Base-by-base conservation (phyloP, 192 early-diverging fungal species). In the Pilaira anomala region DNA sequence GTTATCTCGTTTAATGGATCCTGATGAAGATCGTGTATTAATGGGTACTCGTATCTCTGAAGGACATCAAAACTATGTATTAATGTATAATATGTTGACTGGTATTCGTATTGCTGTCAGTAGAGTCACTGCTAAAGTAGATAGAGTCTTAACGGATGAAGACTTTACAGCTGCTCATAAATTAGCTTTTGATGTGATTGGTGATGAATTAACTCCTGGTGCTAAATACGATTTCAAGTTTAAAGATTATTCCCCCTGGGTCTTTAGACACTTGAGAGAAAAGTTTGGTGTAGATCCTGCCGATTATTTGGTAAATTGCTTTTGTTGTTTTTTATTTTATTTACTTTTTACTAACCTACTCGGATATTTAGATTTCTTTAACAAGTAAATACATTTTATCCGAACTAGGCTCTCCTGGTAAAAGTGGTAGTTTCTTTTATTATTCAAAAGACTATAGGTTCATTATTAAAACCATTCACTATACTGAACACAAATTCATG, bases 61-160 rank as follows among this genome's bases (percentile, higher is more conserved):
- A 53, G 93, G 88, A 26, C 96, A 98, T 73, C 87, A 83, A 14
- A 96, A 98, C 73, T 98, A 95, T 72, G 84, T 94, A 60, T 80
- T 97, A n/a, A 98, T 98, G 95, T 97, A 95, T 80, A 94, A 97
- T 63, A 98, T 98, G 96, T 80, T 98, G 26, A 98, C 93, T 0
- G 95, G 96, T 12, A 96, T 98, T 68, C 84, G 96, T 18, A 87
- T 96, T 18, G 87, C 90, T 14, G 91, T 94, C 13, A 90, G 91
- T 24, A 84, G 97, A 41, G 93, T 90, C 67, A 83, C 86, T 63
- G 92, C 93, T 30, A 97, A 97, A 68, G 86, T 85, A 13, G 71
- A 81, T 36, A 85, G 92, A 16, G 72, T 78, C 0, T 73, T 99
- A 51, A 73, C 77, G 6, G 75, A 80, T 29, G 88, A 83, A 41